These are phyloP conservation scores for Grigorovia transvaalensis DNA, from an alignment of 805 yeast species.

Conservation along the genomic window DNA sequence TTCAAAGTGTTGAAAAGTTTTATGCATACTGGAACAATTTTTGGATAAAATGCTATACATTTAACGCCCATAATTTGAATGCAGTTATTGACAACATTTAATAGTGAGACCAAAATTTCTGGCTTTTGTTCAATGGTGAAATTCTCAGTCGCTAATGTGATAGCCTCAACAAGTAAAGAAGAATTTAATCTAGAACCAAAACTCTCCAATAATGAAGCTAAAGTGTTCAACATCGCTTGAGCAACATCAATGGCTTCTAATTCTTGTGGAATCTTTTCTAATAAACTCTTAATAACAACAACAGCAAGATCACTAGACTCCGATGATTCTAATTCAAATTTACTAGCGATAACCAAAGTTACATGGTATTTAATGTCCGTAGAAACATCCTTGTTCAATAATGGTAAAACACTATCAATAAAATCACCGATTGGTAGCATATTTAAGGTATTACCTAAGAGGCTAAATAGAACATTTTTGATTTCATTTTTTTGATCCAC, in stretches of 20 bases:
- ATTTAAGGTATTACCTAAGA: constrained; percentile 54
- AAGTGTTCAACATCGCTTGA: constrained; percentile 61
- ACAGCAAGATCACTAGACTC: constrained; percentile 44
- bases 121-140: constrained; percentile 39
- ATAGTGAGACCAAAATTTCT: constrained; percentile 62
- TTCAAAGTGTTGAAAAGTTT: constrained; percentile 39
- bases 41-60: constrained; percentile 74
- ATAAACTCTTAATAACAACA: constrained; percentile 40
- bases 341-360: constrained; percentile 50
- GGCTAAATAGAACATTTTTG: constrained; percentile 37
- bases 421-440: constrained; percentile 69
- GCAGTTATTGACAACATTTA: constrained; percentile 60
- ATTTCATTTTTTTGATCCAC: constrained; percentile 23
- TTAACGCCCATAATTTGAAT: constrained; percentile 75
- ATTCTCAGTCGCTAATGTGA: constrained; percentile 41
- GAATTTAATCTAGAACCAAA: constrained; percentile 45
- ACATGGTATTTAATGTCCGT: constrained; percentile 49
- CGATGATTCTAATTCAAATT: constrained; percentile 58
- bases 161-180: constrained; percentile 36
- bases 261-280: constrained; percentile 28
- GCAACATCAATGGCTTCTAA: constrained; percentile 35
- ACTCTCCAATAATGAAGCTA: constrained; percentile 51
- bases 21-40: constrained; percentile 67
- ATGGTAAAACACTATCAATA: constrained; percentile 46
- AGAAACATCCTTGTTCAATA: constrained; percentile 26